A percentile compares a stretch with the other conserved stretches of the same genome.
Conservation (phyloP, 2,329 filamentous ascomycete genomes). For the Aspergillus pseudoviridinutans region DNA sequence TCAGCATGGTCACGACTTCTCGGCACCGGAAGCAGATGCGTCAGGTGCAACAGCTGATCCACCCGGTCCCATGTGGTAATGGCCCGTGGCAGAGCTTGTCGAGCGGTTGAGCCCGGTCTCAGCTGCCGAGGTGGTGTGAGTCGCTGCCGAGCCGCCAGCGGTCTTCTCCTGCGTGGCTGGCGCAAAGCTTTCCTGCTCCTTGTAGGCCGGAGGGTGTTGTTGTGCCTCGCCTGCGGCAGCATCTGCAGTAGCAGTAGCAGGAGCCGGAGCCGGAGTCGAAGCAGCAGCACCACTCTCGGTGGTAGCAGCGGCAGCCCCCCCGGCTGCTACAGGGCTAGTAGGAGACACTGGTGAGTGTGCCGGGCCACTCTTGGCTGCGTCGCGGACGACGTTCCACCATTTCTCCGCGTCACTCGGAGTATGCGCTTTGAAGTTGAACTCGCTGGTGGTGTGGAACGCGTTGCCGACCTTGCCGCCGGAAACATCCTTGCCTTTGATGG, state of each 20-base stretch:
- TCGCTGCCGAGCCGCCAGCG: background rate
- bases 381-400: slow-evolving; percentile 72
- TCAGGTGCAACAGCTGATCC: background rate
- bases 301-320: background rate
- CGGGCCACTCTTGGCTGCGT: slow-evolving; percentile 19
- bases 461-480: slow-evolving; percentile 71
- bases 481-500: slow-evolving; percentile 89
- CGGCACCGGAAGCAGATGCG: background rate
- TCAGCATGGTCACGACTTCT: background rate
- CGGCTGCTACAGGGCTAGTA: slow-evolving; percentile 9
- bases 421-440: slow-evolving; percentile 84
- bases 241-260: background rate
- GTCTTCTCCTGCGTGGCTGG: background rate
- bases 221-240: slow-evolving; percentile 1
- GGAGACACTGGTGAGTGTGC: slow-evolving; percentile 8
- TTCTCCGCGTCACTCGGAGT: slow-evolving; percentile 73
- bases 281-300: background rate
- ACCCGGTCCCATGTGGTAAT: background rate
- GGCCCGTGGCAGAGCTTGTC: background rate
- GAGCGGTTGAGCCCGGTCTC: background rate
- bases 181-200: slow-evolving; percentile 20
- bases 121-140: background rate
- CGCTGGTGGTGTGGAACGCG: slow-evolving; percentile 74
- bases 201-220: slow-evolving; percentile 22
- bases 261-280: background rate